Percentiles rank a stretch among this genome's conserved stretches.
Evolutionary conservation across 169 alveolate species (phyloP).

Genomic region (Eimeria zaria): DNA sequence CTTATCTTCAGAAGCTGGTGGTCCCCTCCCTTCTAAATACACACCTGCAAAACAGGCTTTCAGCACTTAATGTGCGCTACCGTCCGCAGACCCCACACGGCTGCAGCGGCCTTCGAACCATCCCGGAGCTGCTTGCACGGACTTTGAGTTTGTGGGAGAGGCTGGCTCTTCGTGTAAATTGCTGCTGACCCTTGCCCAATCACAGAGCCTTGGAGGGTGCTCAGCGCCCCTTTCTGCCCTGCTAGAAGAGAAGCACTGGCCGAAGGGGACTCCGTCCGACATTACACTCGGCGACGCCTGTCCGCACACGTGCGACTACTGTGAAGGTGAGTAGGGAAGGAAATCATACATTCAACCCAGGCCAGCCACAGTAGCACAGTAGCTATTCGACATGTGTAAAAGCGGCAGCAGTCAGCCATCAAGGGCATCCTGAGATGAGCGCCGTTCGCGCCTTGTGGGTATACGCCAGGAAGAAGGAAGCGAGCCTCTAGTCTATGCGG

Average conservation of each 20-base stretch:
- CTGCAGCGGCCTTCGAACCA: slow-evolving; percentile 57
- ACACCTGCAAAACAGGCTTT: no score
- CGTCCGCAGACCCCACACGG: slow-evolving; percentile 66
- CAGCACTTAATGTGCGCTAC: neutral
- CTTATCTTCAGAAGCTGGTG: neutral
- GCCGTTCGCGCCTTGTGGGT: neutral
- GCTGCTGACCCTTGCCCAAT: slow-evolving; percentile 64
- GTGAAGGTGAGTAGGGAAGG: slow-evolving; percentile 32
- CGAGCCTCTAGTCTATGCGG: neutral
- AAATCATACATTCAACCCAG: neutral
- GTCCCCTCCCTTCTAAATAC: neutral
- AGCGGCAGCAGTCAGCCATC: neutral
- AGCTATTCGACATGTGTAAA: neutral
- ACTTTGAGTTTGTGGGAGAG: slow-evolving; percentile 76
- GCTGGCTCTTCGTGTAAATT: slow-evolving; percentile 65
- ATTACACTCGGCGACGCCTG: slow-evolving; percentile 58
- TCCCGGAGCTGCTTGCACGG: slow-evolving; percentile 67
- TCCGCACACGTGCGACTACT: slow-evolving; percentile 65
- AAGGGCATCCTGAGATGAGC: neutral
- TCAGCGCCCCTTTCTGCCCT: slow-evolving; percentile 46
- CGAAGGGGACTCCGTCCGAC: slow-evolving; percentile 63
- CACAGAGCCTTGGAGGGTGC: slow-evolving; percentile 71
- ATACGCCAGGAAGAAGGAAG: neutral
- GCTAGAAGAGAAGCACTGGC: slow-evolving; percentile 67
- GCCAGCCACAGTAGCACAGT: neutral